A percentile compares a stretch with the other conserved stretches of the same genome.
phyloP scores from a whole-genome alignment of 2,329 filamentous ascomycete genomes.

The Verticillium longisporum region DNA sequence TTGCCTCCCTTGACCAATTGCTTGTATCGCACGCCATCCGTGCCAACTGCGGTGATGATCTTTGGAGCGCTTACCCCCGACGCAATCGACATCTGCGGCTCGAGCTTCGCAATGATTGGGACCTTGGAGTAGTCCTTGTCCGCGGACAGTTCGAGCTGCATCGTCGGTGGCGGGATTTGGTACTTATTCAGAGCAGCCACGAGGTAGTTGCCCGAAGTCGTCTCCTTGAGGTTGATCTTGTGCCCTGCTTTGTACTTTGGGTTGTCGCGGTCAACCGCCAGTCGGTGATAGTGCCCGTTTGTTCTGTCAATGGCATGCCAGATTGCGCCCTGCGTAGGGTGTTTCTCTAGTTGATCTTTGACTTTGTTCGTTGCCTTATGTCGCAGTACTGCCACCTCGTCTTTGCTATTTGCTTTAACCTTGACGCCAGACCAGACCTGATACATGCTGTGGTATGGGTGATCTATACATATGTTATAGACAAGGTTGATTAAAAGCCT shows the following conservation, averaged over 20 bases:
- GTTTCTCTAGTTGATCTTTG: constrained; percentile 52
- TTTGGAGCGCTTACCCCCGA: constrained; percentile 90
- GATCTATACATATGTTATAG: constrained; percentile 78
- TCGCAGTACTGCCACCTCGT: constrained; percentile 67
- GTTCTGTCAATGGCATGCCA: constrained; percentile 71
- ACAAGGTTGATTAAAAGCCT: constrained; percentile 66
- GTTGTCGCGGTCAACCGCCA: constrained; percentile 60
- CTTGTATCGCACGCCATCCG: constrained; percentile 73
- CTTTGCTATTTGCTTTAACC: constrained; percentile 61
- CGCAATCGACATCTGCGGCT: constrained; percentile 74
- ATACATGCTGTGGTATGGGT: constrained; percentile 96
- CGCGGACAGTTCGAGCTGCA: constrained; percentile 70
- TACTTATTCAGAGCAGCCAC: constrained; percentile 56
- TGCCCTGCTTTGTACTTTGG: constrained; percentile 61
- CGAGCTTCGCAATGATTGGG: constrained; percentile 67
- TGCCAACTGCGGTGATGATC: constrained; percentile 75
- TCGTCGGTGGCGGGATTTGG: constrained; percentile 79
- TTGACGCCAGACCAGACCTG: constrained; percentile 83
- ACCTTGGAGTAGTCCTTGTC: constrained; percentile 70
- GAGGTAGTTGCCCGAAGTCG: constrained; percentile 55
- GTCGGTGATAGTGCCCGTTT: constrained; percentile 57
- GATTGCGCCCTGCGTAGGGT: constrained; percentile 40
- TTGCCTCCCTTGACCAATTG: constrained; percentile 94
- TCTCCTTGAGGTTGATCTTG: constrained; percentile 58
- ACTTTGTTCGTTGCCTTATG: constrained; percentile 67